phyloP scores from a whole-genome alignment of 1,139 yeast genomes.

The Ogataea hybrid region DNA sequence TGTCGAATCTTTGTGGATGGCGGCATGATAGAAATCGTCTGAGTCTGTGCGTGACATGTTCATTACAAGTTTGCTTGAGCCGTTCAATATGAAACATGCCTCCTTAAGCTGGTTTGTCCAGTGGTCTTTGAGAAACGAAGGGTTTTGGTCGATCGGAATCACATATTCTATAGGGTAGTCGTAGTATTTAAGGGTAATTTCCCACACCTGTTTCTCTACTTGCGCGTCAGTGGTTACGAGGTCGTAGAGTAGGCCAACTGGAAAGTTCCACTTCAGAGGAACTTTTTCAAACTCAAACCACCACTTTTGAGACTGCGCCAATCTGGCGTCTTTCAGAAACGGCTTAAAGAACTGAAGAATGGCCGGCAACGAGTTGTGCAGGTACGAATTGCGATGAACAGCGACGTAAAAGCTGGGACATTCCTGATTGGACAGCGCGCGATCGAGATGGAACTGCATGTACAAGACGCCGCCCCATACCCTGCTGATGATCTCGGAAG shows the following conservation, averaged over 20 bases:
- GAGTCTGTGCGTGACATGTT: constrained; percentile 62
- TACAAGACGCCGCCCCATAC: constrained; percentile 29
- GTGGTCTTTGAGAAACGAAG: constrained; percentile 42
- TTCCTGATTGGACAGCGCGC: constrained; percentile 9
- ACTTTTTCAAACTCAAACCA: constrained; percentile 71
- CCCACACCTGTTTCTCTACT: constrained; percentile 43
- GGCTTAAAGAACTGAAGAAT: constrained; percentile 45
- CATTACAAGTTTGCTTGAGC: constrained; percentile 76
- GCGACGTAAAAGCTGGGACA: constrained; percentile 16
- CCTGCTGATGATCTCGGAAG: constrained; percentile 23
- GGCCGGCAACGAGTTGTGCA: constrained; percentile 47
- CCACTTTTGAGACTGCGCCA: constrained; percentile 38
- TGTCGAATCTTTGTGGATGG: constrained; percentile 34
- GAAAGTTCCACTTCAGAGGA: constrained; percentile 77
- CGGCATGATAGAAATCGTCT: constrained; percentile 52
- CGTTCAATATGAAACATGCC: constrained; percentile 68
- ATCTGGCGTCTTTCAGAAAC: constrained; percentile 34
- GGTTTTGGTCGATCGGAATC: constrained; percentile 41
- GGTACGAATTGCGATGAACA: constrained; percentile 50
- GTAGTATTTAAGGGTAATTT: constrained; percentile 41
- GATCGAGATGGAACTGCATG: constrained; percentile 19
- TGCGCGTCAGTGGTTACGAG: constrained; percentile 25
- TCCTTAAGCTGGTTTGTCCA: constrained; percentile 82
- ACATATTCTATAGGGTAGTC: constrained; percentile 53
- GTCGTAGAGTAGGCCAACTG: constrained; percentile 72